Evolutionary conservation across 2,329 filamentous ascomycete species (phyloP), one percentile per base, ranked within the genome.

Genomic region (Cadophora malorum): DNA sequence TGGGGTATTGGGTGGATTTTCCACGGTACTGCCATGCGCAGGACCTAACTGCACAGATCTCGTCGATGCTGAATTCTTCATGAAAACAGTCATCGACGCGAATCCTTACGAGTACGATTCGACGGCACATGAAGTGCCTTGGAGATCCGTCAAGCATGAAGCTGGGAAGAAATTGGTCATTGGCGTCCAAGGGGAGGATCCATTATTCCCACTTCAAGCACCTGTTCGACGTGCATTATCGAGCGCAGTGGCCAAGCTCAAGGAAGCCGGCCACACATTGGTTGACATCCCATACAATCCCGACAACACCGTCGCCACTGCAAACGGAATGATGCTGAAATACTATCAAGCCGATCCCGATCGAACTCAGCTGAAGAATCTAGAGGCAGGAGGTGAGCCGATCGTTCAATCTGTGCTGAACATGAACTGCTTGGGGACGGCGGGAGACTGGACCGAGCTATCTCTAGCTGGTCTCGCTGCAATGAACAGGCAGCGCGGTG

Each of bases 131-230:
- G 53, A 56, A 21, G 53, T 56, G 19, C 53, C 53, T 35, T 56
- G 53, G 53, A 35, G 31, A 21, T 41, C 35, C 35, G 35, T 38
- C 35, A 38, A 56, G 31, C 28, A 56, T 12, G 53, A 33, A 6
- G 19, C 31, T 9, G 53, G 53, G 53, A 74, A 74, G 4, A 52
- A 41, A 2, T 70, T 56, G 12, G 61, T 62, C 2, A 47, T 53
- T 0, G 67, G 25, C 0, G 50, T 35, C 4, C 52, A 31, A n/a
- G 86, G 78, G 3, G 75, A 71, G 0, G 79, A 80, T 4, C 84
- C 86, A 1, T 76, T 76, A 76, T 85, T 84, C 66, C 83, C 80
- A 49, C 83, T 79, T 86, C 86, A 89, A 3, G 78, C 79, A 38
- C 88, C 72, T 3, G 77, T 81, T 3, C 28, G 53, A 9, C 53